These are phyloP conservation scores for Apostasia shenzhenica DNA, from an alignment of 106 monocot species.

Conservation along the genomic window DNA sequence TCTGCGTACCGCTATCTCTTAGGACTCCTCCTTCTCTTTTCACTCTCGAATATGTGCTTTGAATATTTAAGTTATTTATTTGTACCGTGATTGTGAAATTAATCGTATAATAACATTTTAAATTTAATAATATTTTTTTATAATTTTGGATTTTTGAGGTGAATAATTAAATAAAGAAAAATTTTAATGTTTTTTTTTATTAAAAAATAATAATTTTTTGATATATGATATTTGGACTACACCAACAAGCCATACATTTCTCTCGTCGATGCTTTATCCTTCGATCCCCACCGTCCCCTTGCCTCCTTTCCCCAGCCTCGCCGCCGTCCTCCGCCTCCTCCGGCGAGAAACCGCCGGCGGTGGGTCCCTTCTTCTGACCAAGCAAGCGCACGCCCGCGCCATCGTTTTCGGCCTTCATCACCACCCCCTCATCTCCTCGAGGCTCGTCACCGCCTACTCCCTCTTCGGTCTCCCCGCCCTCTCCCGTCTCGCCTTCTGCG, in stretches of 20 bases:
- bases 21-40: too few species aligned
- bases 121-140: too few species aligned
- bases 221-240: not conserved
- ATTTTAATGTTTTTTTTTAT: too few species aligned
- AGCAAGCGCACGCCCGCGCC: conserved; percentile 15
- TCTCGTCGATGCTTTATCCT: not conserved
- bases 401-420: conserved; percentile 16
- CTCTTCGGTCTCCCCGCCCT: conserved; percentile 14
- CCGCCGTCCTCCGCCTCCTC: conserved; percentile 11
- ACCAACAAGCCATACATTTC: not conserved
- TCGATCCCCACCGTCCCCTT: not conserved
- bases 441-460: conserved; percentile 46
- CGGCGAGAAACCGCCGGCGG: not conserved
- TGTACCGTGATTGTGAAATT: too few species aligned
- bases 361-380: conserved; percentile 10
- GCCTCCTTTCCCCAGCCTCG: not conserved
- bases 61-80: too few species aligned
- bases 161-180: too few species aligned
- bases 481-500: conserved; percentile 26
- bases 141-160: too few species aligned
- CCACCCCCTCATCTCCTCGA: conserved; percentile 18
- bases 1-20: too few species aligned
- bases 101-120: too few species aligned
- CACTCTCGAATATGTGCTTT: too few species aligned
- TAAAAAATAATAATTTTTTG: too few species aligned